Evolutionary conservation across 202 grass and related monocot species (phyloP).

Genomic region (Tripidium arundinaceum): DNA sequence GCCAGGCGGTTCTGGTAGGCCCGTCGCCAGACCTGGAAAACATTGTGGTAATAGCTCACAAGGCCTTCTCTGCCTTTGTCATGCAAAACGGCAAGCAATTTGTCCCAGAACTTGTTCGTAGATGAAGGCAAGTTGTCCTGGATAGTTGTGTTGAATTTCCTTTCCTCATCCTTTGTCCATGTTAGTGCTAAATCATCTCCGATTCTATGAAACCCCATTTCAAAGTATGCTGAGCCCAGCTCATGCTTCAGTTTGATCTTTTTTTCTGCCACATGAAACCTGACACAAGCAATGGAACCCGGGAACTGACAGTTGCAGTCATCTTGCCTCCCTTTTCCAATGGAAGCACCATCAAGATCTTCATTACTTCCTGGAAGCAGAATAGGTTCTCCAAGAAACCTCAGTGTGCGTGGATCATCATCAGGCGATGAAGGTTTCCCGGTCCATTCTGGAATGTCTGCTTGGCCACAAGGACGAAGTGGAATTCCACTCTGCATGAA

Average conservation of each 20-base stretch:
- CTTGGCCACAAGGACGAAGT: conserved; percentile 35
- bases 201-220: conserved; percentile 50
- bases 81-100: conserved; percentile 26
- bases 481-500: conserved; percentile 34
- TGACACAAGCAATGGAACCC: conserved; percentile 47
- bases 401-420: conserved; percentile 35
- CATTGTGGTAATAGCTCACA: conserved; percentile 83
- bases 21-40: conserved; percentile 52
- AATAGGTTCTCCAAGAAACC: conserved; percentile 59
- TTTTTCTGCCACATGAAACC: conserved; percentile 61
- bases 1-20: conserved; percentile 54
- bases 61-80: conserved; percentile 40
- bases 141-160: conserved; percentile 49
- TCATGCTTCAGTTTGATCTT: conserved; percentile 49
- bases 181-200: conserved; percentile 62
- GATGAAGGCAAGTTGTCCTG: conserved; percentile 40
- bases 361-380: conserved; percentile 44
- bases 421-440: conserved; percentile 30
- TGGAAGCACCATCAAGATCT: conserved; percentile 14
- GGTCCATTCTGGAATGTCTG: conserved; percentile 55
- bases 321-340: conserved; percentile 44
- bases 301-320: conserved; percentile 35
- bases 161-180: conserved; percentile 61
- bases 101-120: conserved; percentile 44
- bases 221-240: conserved; percentile 46